Evolutionary conservation across 495 filamentous ascomycete genomes (phyloP), one percentile per base, ranked within the genome.

Genomic region (Penicillium angulare): DNA sequence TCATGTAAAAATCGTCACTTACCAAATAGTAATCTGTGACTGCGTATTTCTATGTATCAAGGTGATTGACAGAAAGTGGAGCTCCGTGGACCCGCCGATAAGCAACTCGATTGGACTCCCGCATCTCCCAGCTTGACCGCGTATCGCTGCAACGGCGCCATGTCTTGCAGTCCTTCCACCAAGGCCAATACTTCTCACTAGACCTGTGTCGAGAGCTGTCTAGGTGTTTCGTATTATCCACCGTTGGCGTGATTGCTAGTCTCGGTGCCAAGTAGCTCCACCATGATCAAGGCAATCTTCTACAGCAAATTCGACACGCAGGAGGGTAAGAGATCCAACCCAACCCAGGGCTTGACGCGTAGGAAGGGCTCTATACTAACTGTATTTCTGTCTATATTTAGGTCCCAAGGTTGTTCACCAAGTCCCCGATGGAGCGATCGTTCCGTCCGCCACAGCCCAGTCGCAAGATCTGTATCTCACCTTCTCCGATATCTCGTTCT

Each of bases 281-380:
- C 46, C 42, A 77, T 77, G 90, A 96, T 97, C 69, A 88, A 92
- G 59, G 88, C 89, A 50, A 95, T 97, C 50, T 98, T 97, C 75
- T 97, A 92, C 69, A 88, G 89, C 53, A 85, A 87, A 50, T 98
- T 98, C 73, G 88, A 97, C 59, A 86, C 88, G 10, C 79, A 88
- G 56, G 86, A 95, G 81, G 92, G 92, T 90, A 73, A 55, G 49
- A 26, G 21, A 23, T 22, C 23, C 16, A 24, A n/a, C n/a, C n/a
- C n/a, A n/a, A n/a, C n/a, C n/a, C 20, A 26, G 15, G 54, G 26
- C 45, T 12, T 26, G 20, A 7, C 49, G 17, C 36, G 21, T 5
- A 12, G 43, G 12, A 36, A 48, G 24, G 49, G 1, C 50, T 66
- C 15, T n/a, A 55, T 33, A 60, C 7, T 43, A 9, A 40, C 43